Conservation (phyloP, 192 early-diverging fungal species). For the Entomortierella parvispora region DNA sequence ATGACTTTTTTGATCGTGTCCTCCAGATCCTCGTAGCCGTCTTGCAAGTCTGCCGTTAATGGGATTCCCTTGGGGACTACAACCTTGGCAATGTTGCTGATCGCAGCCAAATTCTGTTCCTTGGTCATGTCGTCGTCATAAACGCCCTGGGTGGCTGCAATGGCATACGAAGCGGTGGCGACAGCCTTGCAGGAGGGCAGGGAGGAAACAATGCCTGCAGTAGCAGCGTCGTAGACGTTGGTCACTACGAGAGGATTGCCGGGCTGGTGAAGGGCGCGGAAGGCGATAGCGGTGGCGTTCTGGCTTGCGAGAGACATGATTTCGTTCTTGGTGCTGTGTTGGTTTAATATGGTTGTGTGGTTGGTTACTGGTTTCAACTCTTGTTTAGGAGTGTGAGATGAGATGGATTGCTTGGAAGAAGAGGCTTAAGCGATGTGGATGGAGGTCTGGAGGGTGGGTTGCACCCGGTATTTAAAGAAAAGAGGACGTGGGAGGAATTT, state of each 20-base stretch:
- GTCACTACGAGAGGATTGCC: conserved; percentile 26
- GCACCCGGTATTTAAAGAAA: too few species aligned
- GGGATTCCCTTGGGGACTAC: conserved; percentile 20
- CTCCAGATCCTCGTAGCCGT: conserved; percentile 53
- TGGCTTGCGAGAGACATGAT: conserved; percentile 10
- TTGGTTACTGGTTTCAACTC: too few species aligned
- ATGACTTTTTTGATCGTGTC: conserved; percentile 20
- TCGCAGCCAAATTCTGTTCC: conserved; percentile 47
- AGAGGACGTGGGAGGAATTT: too few species aligned
- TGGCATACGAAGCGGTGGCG: conserved; percentile 53
- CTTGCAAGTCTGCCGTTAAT: conserved; percentile 47
- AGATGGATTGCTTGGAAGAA: too few species aligned
- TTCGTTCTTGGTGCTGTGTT: too few species aligned
- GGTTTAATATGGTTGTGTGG: too few species aligned
- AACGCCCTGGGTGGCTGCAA: conserved; percentile 50
- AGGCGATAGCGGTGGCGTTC: conserved; percentile 15
- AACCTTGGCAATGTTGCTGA: conserved; percentile 30
- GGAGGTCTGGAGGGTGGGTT: too few species aligned
- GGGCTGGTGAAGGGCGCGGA: conserved; percentile 26
- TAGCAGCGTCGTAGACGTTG: conserved; percentile 39
- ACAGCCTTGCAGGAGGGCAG: conserved; percentile 37
- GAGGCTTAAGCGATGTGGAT: too few species aligned
- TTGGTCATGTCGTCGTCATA: conserved; percentile 49
- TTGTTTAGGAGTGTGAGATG: too few species aligned
- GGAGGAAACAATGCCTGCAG: conserved; percentile 19